phyloP scores from a whole-genome alignment of 805 yeast species.

The Naumovozyma castellii region DNA sequence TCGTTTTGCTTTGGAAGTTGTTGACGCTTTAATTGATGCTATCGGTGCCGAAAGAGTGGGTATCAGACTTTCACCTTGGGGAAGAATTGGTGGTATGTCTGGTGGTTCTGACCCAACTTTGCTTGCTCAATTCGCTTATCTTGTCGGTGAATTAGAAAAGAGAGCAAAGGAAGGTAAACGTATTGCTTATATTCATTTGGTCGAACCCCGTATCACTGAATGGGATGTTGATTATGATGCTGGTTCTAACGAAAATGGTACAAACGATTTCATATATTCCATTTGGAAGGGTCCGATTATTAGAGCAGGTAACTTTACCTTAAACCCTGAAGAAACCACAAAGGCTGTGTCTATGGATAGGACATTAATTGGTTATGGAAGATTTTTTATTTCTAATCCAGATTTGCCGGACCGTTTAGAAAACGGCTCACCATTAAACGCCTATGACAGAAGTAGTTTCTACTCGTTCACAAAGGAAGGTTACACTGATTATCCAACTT shows the following conservation, averaged over 20 bases:
- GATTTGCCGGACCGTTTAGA: slow-evolving; percentile 38
- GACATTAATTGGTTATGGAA: slow-evolving; percentile 36
- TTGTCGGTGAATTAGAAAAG: slow-evolving; percentile 33
- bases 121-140: slow-evolving; percentile 33
- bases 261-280: slow-evolving; percentile 30
- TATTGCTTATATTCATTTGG: slow-evolving; percentile 35
- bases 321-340: slow-evolving; percentile 13
- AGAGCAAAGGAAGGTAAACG: slow-evolving; percentile 29
- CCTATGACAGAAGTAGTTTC: slow-evolving; percentile 40
- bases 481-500: slow-evolving; percentile 34
- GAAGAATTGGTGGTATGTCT: slow-evolving; percentile 30
- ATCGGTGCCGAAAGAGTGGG: slow-evolving; percentile 43
- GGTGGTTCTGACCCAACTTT: slow-evolving; percentile 31
- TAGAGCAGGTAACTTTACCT: slow-evolving; percentile 30
- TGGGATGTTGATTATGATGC: slow-evolving; percentile 3
- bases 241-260: slow-evolving; percentile 20
- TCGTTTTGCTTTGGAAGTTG: slow-evolving; percentile 36
- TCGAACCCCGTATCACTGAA: slow-evolving; percentile 35
- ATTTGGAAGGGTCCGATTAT: slow-evolving; percentile 37
- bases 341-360: slow-evolving; percentile 29
- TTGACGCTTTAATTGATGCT: slow-evolving; percentile 40
- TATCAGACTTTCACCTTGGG: slow-evolving; percentile 39
- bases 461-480: slow-evolving; percentile 32
- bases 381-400: slow-evolving; percentile 44
- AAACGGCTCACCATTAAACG: slow-evolving; percentile 30